Base-by-base conservation (phyloP, 805 yeast genomes). In the Schizosaccharomyces osmophilus region DNA sequence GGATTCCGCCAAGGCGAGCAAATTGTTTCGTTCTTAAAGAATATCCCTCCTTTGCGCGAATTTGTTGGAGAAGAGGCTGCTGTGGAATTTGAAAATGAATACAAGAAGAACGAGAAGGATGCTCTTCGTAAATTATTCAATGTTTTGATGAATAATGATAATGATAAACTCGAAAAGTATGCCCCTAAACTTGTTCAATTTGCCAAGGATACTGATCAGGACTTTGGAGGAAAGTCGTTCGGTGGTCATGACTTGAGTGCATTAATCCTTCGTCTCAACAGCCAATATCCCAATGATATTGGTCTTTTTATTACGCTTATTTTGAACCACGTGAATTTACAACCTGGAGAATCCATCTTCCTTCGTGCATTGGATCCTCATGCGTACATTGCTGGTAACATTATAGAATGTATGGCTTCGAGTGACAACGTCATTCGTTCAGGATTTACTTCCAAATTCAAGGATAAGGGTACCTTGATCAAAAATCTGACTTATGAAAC, bases 321-420 rank as follows among this genome's bases (percentile, higher is more conserved):
- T 76, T 80, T 93, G 69, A 93, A 93, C 77, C 95, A 89, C 71
- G 89, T 89, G 68, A 74, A 74, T 63, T 78, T 93, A 68, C 73
- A 80, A 48, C 79, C 87, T 13, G 99, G 99, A 64, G 95, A 93
- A 75, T 97, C 97, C 62, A 88, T 93, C 83, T 93, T 89, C 70
- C 78, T 93, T 71, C 87, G 87, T 70, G 97, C 98, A 55, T 87
- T 87, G 74, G 97, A 89, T 73, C 97, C 97, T 31, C 99, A 93
- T 73, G 98, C 98, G 42, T 93, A 93, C 73, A 90, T 93, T 64
- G 79, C 84, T 62, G 99, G 99, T 66, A 97, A 93, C 72, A 93
- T 93, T 67, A 89, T 93, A 69, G 99, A 93, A 76, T 93, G 98
- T 77, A 93, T 93, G 99, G 98, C 98, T 55, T 97, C 98, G 8